These are phyloP conservation scores for Harrya chromipes DNA, from an alignment of 768 basidiomycete genomes.

Conservation along the genomic window DNA sequence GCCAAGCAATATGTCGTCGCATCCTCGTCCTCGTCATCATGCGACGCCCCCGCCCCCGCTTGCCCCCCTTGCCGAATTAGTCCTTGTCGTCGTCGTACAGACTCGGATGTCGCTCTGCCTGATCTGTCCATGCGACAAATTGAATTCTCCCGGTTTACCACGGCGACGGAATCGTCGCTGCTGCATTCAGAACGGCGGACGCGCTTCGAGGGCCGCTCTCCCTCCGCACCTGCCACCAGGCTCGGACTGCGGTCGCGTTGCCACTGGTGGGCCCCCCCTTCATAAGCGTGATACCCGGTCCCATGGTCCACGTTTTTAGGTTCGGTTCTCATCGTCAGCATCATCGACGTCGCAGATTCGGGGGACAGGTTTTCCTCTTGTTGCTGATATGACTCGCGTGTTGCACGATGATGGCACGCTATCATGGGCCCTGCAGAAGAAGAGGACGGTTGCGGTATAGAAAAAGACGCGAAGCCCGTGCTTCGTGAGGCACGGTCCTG, in stretches of 20 bases:
- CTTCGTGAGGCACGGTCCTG: constrained; percentile 12
- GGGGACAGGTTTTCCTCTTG: too few species aligned
- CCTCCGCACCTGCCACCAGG: constrained; percentile 12
- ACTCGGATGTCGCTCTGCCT: constrained; percentile 11
- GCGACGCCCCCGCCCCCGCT: not conserved
- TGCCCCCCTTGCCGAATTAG: not conserved
- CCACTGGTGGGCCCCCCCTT: too few species aligned
- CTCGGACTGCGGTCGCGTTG: constrained; percentile 14
- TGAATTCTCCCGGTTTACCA: constrained; percentile 5
- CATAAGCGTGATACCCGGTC: not conserved
- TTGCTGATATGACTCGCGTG: constrained; percentile 12
- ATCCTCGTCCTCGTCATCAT: constrained; percentile 1
- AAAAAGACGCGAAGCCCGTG: constrained; percentile 11
- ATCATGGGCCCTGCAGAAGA: not conserved
- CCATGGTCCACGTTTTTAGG: not conserved
- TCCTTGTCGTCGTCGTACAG: not conserved
- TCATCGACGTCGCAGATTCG: constrained; percentile 3
- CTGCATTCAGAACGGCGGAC: constrained; percentile 5
- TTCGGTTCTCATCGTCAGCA: too few species aligned
- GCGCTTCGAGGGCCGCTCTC: constrained; percentile 31
- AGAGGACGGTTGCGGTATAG: constrained; percentile 3
- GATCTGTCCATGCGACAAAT: constrained; percentile 7
- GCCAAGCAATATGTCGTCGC: constrained; percentile 17
- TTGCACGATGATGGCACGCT: constrained; percentile 3
- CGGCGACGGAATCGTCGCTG: constrained; percentile 10